Evolutionary conservation across 164 flowering plant species (phyloP).

Genomic region (Buxus sempervirens): DNA sequence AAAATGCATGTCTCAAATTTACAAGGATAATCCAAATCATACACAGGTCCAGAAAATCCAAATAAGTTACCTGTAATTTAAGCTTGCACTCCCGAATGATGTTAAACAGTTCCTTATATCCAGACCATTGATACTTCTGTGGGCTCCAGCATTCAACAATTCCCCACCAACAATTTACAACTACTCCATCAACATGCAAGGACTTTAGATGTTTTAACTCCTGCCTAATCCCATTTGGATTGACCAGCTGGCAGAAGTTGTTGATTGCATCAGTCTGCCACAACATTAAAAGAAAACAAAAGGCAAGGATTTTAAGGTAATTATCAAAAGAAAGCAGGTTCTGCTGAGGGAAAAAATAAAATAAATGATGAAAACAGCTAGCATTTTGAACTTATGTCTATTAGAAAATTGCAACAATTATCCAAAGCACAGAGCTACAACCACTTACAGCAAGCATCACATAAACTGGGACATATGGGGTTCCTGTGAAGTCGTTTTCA

Average conservation of each 20-base stretch:
- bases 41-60: not conserved
- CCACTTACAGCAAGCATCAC: slow-evolving; percentile 71
- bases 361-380: not conserved
- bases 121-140: slow-evolving; percentile 79
- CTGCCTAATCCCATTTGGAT: slow-evolving; percentile 59
- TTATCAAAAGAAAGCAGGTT: not conserved
- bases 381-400: too few relatives aligned
- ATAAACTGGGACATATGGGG: slow-evolving; percentile 72
- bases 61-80: slow-evolving; percentile 55
- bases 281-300: not conserved
- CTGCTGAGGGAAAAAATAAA: not conserved
- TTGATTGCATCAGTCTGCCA: slow-evolving; percentile 63
- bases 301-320: slow-evolving; percentile 9
- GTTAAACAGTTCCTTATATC: slow-evolving; percentile 69
- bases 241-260: slow-evolving; percentile 68
- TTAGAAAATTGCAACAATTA: not conserved
- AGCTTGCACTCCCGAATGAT: slow-evolving; percentile 58
- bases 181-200: slow-evolving; percentile 70
- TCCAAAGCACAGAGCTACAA: not conserved
- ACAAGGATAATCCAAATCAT: not conserved
- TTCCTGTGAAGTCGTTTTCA: slow-evolving; percentile 45
- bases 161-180: slow-evolving; percentile 92
- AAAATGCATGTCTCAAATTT: not conserved
- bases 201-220: slow-evolving; percentile 68
- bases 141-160: slow-evolving; percentile 81